Evolutionary conservation across 768 basidiomycete species (phyloP).

Genomic region (Leccinum incarnatum): DNA sequence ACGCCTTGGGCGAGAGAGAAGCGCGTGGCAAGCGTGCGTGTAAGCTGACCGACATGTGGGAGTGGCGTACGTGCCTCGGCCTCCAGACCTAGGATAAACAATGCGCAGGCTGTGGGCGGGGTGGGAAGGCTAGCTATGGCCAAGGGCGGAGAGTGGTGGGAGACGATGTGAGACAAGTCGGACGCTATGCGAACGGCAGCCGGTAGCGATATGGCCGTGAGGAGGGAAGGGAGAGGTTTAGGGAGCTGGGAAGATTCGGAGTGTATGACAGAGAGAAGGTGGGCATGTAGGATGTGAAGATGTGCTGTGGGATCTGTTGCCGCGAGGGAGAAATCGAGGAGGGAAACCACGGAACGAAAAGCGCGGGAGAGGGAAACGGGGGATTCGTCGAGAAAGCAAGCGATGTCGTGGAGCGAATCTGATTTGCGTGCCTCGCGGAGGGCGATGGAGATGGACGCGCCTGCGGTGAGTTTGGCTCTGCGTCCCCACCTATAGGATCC

Average conservation of each 20-base stretch:
- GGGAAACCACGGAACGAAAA: slow-evolving; percentile 49
- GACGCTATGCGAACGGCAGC: slow-evolving; percentile 42
- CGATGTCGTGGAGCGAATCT: slow-evolving; percentile 66
- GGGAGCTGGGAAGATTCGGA: slow-evolving; percentile 32
- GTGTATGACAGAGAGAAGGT: slow-evolving; percentile 43
- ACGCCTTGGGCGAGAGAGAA: slow-evolving; percentile 49
- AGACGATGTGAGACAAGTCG: slow-evolving; percentile 43
- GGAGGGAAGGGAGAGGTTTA: slow-evolving; percentile 34
- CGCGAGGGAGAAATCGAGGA: slow-evolving; percentile 53
- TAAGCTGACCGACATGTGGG: slow-evolving; percentile 53
- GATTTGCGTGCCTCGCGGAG: slow-evolving; percentile 69
- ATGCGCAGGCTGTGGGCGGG: slow-evolving; percentile 59
- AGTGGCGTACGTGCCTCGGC: slow-evolving; percentile 54
- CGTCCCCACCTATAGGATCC: slow-evolving; percentile 71
- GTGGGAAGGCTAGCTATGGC: slow-evolving; percentile 41
- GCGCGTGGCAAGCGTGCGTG: slow-evolving; percentile 52
- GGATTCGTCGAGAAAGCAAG: slow-evolving; percentile 59
- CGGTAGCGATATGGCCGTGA: slow-evolving; percentile 40
- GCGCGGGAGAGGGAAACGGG: slow-evolving; percentile 50
- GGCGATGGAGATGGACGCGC: slow-evolving; percentile 65
- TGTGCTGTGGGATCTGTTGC: slow-evolving; percentile 58
- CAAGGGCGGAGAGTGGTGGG: slow-evolving; percentile 38
- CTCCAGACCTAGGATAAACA: slow-evolving; percentile 70
- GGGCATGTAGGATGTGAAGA: slow-evolving; percentile 53
- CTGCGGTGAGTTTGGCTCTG: slow-evolving; percentile 65